These are phyloP conservation scores for Podila epicladia DNA, from an alignment of 192 early-diverging fungal species.

Conservation along the genomic window DNA sequence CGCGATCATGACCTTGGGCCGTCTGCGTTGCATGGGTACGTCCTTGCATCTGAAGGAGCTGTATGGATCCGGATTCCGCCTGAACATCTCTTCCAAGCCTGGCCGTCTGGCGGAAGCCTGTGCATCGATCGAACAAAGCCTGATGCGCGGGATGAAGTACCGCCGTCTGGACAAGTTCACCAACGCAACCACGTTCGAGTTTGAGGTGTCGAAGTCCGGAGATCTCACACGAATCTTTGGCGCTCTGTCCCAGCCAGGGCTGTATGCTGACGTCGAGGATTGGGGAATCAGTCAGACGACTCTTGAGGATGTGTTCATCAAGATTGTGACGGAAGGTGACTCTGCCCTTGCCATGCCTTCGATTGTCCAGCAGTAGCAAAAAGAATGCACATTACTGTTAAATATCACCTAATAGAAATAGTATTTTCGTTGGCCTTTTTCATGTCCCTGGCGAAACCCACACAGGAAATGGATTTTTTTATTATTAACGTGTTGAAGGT, in stretches of 20 bases:
- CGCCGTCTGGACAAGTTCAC: constrained; percentile 46
- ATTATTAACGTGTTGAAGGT: too few species aligned
- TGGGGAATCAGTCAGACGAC: constrained; percentile 75
- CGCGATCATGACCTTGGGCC: constrained; percentile 62
- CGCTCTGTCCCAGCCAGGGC: constrained; percentile 54
- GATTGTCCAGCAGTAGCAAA: constrained; percentile 2
- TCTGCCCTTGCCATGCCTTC: constrained; percentile 31
- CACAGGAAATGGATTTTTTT: too few species aligned
- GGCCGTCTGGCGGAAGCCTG: constrained; percentile 24
- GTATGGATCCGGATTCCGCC: constrained; percentile 65
- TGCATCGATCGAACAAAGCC: constrained; percentile 12
- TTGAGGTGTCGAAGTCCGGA: constrained; percentile 56
- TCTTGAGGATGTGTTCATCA: constrained; percentile 76
- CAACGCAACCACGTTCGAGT: constrained; percentile 43
- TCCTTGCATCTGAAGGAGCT: constrained; percentile 62
- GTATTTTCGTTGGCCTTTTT: not conserved
- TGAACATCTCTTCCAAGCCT: constrained; percentile 40
- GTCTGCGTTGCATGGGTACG: constrained; percentile 60
- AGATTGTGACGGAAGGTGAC: constrained; percentile 48
- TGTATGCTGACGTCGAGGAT: constrained; percentile 63
- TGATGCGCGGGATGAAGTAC: constrained; percentile 15
- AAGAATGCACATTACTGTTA: too few species aligned
- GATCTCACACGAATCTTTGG: constrained; percentile 65
- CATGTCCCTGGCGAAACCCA: too few species aligned
- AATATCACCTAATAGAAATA: not conserved